Conservation (phyloP, 1,284 basidiomycete species). For the Ganoderma multipileum region DNA sequence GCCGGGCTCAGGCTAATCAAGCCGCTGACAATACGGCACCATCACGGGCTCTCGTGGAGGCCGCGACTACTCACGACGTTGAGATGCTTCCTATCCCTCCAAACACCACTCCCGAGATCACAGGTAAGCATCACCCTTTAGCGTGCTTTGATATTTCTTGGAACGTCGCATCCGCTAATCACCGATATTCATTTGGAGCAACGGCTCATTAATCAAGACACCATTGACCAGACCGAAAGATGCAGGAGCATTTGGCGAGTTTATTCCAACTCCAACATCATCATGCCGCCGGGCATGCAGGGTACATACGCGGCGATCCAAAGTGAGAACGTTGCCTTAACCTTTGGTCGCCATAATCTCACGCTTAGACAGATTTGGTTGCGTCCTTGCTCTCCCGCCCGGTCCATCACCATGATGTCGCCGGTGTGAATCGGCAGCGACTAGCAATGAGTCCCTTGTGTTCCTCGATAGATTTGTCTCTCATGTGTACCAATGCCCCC, state of each 20-base stretch:
- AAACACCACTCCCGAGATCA: not conserved
- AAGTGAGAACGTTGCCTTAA: not conserved
- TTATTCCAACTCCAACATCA: not conserved
- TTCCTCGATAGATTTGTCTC: too few species aligned
- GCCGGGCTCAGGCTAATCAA: not conserved
- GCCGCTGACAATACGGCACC: not conserved
- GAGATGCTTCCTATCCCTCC: not conserved
- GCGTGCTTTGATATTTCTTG: not conserved
- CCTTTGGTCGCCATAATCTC: too few species aligned
- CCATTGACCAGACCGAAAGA: not conserved
- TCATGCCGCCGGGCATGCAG: slow-evolving; percentile 11
- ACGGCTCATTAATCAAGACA: not conserved
- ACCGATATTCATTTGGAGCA: not conserved
- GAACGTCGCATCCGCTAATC: not conserved
- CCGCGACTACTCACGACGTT: not conserved
- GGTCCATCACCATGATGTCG: too few species aligned
- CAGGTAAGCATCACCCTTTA: not conserved
- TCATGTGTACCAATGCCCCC: too few species aligned
- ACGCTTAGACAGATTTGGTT: too few species aligned
- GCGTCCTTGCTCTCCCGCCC: too few species aligned
- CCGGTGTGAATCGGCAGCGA: too few species aligned
- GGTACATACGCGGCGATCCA: not conserved
- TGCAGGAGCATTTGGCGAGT: not conserved
- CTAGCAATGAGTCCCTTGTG: too few species aligned
- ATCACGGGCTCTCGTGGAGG: not conserved